Conservation (phyloP, 1,139 yeast genomes). For the Candida buenavistaensis region DNA sequence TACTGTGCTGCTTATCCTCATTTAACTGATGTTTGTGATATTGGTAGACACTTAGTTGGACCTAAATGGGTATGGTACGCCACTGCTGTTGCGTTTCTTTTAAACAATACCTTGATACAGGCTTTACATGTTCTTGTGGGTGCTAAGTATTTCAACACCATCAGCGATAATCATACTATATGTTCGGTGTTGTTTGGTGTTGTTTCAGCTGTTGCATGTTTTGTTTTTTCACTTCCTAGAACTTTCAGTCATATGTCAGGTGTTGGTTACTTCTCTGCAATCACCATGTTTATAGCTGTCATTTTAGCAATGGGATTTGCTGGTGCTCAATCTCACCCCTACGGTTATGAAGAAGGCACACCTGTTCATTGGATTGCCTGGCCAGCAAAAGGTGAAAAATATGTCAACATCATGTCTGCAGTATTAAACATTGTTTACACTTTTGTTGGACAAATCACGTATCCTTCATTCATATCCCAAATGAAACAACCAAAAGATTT, state of each 20-base stretch:
- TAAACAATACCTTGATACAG: conserved; percentile 57
- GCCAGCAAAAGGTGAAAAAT: conserved; percentile 53
- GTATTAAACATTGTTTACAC: conserved; percentile 60
- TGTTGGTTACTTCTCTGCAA: conserved; percentile 53
- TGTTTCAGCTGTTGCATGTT: conserved; percentile 47
- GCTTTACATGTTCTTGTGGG: conserved; percentile 61
- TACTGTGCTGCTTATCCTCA: conserved; percentile 56
- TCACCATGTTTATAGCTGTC: conserved; percentile 58
- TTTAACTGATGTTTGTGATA: conserved; percentile 54
- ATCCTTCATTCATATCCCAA: conserved; percentile 61
- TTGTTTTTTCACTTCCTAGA: conserved; percentile 53
- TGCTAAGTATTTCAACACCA: conserved; percentile 58
- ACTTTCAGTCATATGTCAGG: conserved; percentile 53
- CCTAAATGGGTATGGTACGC: conserved; percentile 55
- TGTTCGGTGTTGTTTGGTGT: conserved; percentile 55
- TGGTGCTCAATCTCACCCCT: conserved; percentile 52
- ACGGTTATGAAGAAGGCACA: conserved; percentile 27
- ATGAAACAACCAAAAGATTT: conserved; percentile 60
- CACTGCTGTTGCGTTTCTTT: conserved; percentile 54
- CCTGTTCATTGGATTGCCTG: conserved; percentile 48
- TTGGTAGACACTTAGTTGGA: conserved; percentile 59
- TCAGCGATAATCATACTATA: conserved; percentile 46
- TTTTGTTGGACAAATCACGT: conserved; percentile 63
- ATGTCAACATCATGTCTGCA: conserved; percentile 57
- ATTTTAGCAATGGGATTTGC: conserved; percentile 54